Conservation (phyloP, 805 yeast species). For the Millerozyma acaciae region DNA sequence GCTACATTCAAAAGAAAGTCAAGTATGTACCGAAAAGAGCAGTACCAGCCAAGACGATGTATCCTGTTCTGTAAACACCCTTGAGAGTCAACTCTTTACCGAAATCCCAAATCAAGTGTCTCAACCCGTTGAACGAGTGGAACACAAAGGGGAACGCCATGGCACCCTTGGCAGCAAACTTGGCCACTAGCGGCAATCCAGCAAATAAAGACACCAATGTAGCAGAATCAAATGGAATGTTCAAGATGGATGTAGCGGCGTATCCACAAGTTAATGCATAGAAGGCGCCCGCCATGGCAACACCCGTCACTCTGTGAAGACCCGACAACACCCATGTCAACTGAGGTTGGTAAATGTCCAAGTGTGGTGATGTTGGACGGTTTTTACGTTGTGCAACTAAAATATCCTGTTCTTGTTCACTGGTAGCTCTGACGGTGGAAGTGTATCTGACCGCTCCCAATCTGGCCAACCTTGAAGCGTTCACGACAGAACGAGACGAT, state of each 20-base stretch:
- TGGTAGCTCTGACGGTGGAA: slow-evolving; percentile 45
- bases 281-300: slow-evolving; percentile 72
- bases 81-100: slow-evolving; percentile 75
- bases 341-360: slow-evolving; percentile 88
- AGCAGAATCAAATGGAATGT: slow-evolving; percentile 56
- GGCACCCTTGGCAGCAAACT: slow-evolving; percentile 61
- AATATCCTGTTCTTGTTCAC: slow-evolving; percentile 61
- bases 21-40: slow-evolving; percentile 57
- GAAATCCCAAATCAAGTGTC: slow-evolving; percentile 93
- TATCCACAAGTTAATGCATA: slow-evolving; percentile 74
- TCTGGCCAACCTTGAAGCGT: slow-evolving; percentile 7
- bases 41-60: slow-evolving; percentile 68
- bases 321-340: slow-evolving; percentile 77
- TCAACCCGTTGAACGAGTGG: slow-evolving; percentile 83
- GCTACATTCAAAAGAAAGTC: slow-evolving; percentile 37
- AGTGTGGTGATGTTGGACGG: slow-evolving; percentile 90
- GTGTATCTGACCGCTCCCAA: slow-evolving; percentile 16
- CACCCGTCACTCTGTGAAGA: slow-evolving; percentile 85
- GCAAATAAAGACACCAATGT: slow-evolving; percentile 53
- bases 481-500: slow-evolving; percentile 11
- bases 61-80: slow-evolving; percentile 93
- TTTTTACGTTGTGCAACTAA: slow-evolving; percentile 76
- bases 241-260: slow-evolving; percentile 59
- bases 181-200: slow-evolving; percentile 59
- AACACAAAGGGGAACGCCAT: slow-evolving; percentile 81